Percentiles rank a stretch among this genome's conserved stretches.
These are phyloP conservation scores for Wickerhamiella pararugosa DNA, from an alignment of 1,139 yeast genomes.

Conservation along the genomic window DNA sequence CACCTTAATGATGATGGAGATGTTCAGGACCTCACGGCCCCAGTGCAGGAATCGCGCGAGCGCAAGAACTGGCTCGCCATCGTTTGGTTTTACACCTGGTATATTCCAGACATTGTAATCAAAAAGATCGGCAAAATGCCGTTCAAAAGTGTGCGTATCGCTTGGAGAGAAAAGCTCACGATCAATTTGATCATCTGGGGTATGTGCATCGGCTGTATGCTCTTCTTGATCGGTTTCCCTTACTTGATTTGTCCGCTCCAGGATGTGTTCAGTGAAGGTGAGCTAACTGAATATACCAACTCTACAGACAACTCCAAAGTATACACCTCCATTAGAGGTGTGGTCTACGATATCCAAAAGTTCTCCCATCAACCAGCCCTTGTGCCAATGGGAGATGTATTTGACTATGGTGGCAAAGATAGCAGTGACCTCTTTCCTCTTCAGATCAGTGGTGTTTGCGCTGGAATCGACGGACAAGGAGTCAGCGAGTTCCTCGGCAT, in stretches of 20 bases:
- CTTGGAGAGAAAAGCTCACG: conserved; percentile 32
- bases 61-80: conserved; percentile 25
- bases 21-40: conserved; percentile 20
- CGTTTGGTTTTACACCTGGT: conserved; percentile 28
- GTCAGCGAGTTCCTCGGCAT: conserved; percentile 19
- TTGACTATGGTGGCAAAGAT: conserved; percentile 27
- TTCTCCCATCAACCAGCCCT: conserved; percentile 29
- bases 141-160: conserved; percentile 26
- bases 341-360: conserved; percentile 26
- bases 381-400: conserved; percentile 23
- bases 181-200: conserved; percentile 30
- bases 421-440: conserved; percentile 26
- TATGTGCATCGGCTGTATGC: conserved; percentile 23
- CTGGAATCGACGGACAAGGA: conserved; percentile 21
- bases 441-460: conserved; percentile 29
- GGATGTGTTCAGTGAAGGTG: conserved; percentile 24
- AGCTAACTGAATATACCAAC: conserved; percentile 22
- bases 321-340: conserved; percentile 26
- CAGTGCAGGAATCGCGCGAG: conserved; percentile 12
- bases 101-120: conserved; percentile 27
- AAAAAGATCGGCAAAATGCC: conserved; percentile 21
- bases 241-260: conserved; percentile 29
- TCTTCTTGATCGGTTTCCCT: conserved; percentile 29
- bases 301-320: conserved; percentile 22
- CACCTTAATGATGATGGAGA: conserved; percentile 24